Percentiles rank a stretch among this genome's conserved stretches.
phyloP scores from a whole-genome alignment of 345 rosid species.

The Nasturtium officinale region DNA sequence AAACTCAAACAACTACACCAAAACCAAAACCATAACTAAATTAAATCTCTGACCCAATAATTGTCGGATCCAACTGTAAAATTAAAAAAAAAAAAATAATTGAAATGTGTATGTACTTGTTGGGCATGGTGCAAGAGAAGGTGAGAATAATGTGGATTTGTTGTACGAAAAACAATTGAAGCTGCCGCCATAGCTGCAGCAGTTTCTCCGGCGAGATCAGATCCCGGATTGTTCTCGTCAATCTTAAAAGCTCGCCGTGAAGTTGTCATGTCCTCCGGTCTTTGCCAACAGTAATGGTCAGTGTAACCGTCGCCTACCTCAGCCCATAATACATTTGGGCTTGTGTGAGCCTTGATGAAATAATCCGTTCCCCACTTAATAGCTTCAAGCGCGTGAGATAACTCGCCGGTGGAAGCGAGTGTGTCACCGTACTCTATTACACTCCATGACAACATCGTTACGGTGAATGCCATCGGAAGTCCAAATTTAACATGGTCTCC shows the following conservation, averaged over 20 bases:
- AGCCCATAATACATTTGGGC: conserved; percentile 82
- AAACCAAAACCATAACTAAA: conserved; percentile 19
- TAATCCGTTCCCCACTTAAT: conserved; percentile 97
- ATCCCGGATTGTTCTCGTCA: conserved; percentile 86
- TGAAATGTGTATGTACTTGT: conserved; percentile 48
- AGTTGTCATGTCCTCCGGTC: conserved; percentile 98
- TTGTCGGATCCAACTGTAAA: conserved; percentile 32
- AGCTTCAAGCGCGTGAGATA: conserved; percentile 76
- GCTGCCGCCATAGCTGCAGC: conserved; percentile 98
- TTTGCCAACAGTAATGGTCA: conserved; percentile 97
- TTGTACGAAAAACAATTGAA: conserved; percentile 70
- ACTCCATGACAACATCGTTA: conserved; percentile 93
- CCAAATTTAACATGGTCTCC: conserved; percentile 97
- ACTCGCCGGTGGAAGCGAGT: conserved; percentile 68
- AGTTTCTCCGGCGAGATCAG: conserved; percentile 90
- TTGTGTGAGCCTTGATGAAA: conserved; percentile 89
- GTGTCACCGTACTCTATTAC: conserved; percentile 68
- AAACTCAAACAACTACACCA: conserved; percentile 78
- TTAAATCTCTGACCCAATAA: not conserved
- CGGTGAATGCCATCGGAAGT: conserved; percentile 94
- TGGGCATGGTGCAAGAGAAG: conserved; percentile 91
- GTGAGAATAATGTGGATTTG: conserved; percentile 83
- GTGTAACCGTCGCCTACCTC: conserved; percentile 96
- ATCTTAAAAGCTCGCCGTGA: conserved; percentile 83
- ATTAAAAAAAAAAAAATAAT: conserved; percentile 2